phyloP scores from a whole-genome alignment of 2,329 filamentous ascomycete species.

The Xylaria sp. region DNA sequence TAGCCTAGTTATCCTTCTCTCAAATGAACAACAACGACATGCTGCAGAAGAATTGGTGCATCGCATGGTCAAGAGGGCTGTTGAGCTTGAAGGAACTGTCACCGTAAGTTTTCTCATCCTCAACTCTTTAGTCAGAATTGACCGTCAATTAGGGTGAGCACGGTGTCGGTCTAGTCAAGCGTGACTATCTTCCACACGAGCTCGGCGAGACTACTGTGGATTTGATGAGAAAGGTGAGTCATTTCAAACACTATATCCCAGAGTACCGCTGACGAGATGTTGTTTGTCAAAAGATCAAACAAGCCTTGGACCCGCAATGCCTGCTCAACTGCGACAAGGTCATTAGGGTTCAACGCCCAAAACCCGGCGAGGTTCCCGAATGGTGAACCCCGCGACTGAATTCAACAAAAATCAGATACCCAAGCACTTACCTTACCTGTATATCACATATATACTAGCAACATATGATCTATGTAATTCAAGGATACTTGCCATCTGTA shows the following conservation, averaged over 20 bases:
- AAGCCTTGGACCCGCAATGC: constrained; percentile 79
- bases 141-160: constrained; percentile 71
- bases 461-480: constrained; percentile 4
- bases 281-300: constrained; percentile 69
- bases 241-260: background rate
- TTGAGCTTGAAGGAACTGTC: constrained; percentile 86
- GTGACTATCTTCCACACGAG: constrained; percentile 84
- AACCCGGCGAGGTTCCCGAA: constrained; percentile 58
- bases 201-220: constrained; percentile 79
- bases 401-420: constrained; percentile 25
- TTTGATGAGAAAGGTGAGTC: constrained; percentile 79
- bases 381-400: constrained; percentile 51
- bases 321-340: constrained; percentile 77
- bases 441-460: constrained; percentile 20
- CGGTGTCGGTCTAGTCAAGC: constrained; percentile 84
- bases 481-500: background rate
- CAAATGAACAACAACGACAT: constrained; percentile 72
- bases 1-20: constrained; percentile 62
- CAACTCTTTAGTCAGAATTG: background rate
- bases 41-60: constrained; percentile 78
- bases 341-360: constrained; percentile 67
- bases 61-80: constrained; percentile 85
- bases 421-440: constrained; percentile 18
- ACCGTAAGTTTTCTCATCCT: constrained; percentile 59
- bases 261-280: constrained; percentile 26